Evolutionary conservation across 495 filamentous ascomycete species (phyloP), one percentile per base, ranked within the genome.

Genomic region (Lasiosphaeria miniovina): DNA sequence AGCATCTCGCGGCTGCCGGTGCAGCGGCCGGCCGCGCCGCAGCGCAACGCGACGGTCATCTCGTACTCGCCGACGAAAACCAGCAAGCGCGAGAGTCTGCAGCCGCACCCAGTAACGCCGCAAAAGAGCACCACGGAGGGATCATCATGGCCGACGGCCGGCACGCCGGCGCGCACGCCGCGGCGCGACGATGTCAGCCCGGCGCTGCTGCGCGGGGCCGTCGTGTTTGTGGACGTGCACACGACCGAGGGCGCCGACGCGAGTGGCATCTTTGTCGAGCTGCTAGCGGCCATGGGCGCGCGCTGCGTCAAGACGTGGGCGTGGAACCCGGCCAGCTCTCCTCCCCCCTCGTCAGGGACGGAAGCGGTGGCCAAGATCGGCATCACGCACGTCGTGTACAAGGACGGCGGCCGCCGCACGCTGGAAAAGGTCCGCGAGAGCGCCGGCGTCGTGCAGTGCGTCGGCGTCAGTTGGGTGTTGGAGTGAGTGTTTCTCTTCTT

Each of bases 331-430:
- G 66, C 51, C 45, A 72, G 54, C 46, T 62, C 69, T 60, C 55
- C 68, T 24, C 24, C 24, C 24, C 24, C 24, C 24, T 24, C 6
- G 68, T 70, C 34, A 61, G 59, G 15, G 69, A 73, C 38, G 66
- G 74, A 24, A 4, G 68, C 76, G 8, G 63, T 70, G 6, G 65
- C 74, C 32, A 90, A 86, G 69, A 78, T 95, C 36, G 90, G 90
- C 3, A 92, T 97, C 67, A 98, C 94, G 4, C 94, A 98, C 66
- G 90, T 98, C 1, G 86, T 98, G 2, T 98, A 89, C 75, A 97
- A 97, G 67, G 94, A 96, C 73, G 94, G 94, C 46, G 88, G 88
- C 8, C 85, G 90, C 55, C 83, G 89, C 38, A 97, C 93, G 0
- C 70, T 97, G 54, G 88, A 96, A 71, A 97, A 96, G 71, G 90